Conservation (phyloP, 192 early-diverging fungal genomes). For the Backusella tuberculispora region DNA sequence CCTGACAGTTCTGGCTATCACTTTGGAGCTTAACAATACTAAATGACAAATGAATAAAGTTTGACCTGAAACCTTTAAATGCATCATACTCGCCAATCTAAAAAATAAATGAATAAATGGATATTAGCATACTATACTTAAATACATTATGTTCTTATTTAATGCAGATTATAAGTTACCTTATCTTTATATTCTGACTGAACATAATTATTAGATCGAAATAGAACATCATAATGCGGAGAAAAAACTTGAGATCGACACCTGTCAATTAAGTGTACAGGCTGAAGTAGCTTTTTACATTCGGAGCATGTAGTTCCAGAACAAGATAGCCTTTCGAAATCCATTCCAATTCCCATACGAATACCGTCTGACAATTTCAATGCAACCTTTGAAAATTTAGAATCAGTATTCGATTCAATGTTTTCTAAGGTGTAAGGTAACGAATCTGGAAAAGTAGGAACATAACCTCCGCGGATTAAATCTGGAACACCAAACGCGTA, state of each 20-base stretch:
- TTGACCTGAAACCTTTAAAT: conserved; percentile 41
- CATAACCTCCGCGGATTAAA: conserved; percentile 18
- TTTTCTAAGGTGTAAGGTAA: conserved; percentile 9
- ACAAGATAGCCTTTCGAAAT: conserved; percentile 36
- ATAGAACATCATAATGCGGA: conserved; percentile 42
- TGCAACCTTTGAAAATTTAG: conserved; percentile 29
- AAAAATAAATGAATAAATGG: neutral
- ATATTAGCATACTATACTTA: neutral
- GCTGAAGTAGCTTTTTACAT: neutral
- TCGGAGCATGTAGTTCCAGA: neutral
- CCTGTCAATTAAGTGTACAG: neutral
- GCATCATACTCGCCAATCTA: conserved; percentile 39
- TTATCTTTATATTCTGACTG: conserved; percentile 14
- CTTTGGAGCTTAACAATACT: conserved; percentile 32
- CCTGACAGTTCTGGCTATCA: neutral
- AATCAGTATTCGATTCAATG: neutral
- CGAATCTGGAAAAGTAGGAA: neutral
- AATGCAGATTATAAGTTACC: neutral
- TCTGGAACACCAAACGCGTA: conserved; percentile 42
- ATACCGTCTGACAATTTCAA: conserved; percentile 39
- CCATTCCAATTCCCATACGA: conserved; percentile 40
- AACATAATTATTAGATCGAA: conserved; percentile 31
- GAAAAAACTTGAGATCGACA: conserved; percentile 31
- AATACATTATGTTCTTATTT: neutral
- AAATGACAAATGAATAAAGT: conserved; percentile 42